Percentiles rank a stretch among this genome's conserved stretches.
Evolutionary conservation across 2,329 filamentous ascomycete genomes (phyloP).

Genomic region (Fusarium sp.): DNA sequence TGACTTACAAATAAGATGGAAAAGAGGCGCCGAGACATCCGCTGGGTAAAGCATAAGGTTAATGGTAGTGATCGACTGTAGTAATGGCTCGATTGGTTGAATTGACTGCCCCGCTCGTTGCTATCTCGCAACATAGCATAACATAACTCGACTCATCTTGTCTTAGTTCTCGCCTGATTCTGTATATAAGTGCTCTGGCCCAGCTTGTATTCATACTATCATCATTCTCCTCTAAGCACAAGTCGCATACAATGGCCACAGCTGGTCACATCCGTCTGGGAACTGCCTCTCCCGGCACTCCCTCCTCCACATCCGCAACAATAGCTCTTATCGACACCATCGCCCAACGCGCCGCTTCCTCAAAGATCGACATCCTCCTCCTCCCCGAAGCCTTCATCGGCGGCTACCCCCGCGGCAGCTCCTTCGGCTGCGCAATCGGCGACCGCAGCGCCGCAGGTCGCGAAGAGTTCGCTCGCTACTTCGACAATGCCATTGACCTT

Average conservation of each 20-base stretch:
- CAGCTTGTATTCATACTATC: background rate
- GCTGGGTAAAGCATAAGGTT: background rate
- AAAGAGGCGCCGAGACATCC: constrained; percentile 17
- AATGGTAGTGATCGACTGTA: background rate
- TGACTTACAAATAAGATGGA: constrained; percentile 7
- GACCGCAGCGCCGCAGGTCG: constrained; percentile 74
- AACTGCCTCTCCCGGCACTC: constrained; percentile 66
- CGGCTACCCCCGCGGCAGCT: constrained; percentile 85
- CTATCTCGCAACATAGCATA: constrained; percentile 1
- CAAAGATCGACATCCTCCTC: constrained; percentile 74
- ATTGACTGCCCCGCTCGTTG: constrained; percentile 28
- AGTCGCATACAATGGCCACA: constrained; percentile 18
- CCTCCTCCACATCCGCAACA: constrained; percentile 66
- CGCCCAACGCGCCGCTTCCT: constrained; percentile 69
- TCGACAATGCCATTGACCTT: constrained; percentile 81
- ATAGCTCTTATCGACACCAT: constrained; percentile 73
- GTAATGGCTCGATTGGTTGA: background rate
- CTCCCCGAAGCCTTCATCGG: constrained; percentile 94
- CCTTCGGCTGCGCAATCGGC: constrained; percentile 81
- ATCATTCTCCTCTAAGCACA: too few species aligned
- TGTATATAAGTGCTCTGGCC: background rate
- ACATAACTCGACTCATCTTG: constrained; percentile 6
- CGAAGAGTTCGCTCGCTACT: constrained; percentile 86
- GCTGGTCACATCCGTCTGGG: constrained; percentile 60
- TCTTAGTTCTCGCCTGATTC: background rate